phyloP scores from a whole-genome alignment of 768 basidiomycete genomes.

The Cystobasidium tubakii region DNA sequence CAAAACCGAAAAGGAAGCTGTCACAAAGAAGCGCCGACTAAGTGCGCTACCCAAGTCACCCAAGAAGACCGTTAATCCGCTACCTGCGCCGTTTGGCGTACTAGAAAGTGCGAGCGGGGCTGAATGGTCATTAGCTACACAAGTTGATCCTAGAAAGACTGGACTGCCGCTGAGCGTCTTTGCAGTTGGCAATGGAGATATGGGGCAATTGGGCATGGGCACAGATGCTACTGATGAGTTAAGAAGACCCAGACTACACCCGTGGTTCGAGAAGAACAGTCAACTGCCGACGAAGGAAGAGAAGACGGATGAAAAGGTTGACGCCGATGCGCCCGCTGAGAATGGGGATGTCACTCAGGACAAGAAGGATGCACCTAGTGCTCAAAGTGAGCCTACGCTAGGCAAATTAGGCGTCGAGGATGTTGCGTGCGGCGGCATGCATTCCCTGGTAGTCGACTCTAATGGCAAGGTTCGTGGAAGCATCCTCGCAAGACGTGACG shows the following conservation, averaged over 20 bases:
- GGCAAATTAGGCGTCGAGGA: constrained; percentile 64
- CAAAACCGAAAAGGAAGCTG: not conserved
- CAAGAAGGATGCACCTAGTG: not conserved
- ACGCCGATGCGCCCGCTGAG: constrained; percentile 54
- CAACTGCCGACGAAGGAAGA: constrained; percentile 51
- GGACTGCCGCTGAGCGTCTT: constrained; percentile 54
- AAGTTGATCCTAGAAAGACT: constrained; percentile 10
- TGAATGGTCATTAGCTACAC: constrained; percentile 6
- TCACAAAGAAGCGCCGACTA: not conserved
- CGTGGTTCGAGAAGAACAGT: constrained; percentile 62
- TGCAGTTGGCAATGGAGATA: constrained; percentile 83
- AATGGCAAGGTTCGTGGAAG: constrained; percentile 63
- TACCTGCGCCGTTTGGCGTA: constrained; percentile 2
- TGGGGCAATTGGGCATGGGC: constrained; percentile 92
- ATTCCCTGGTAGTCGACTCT: constrained; percentile 81
- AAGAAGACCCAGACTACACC: constrained; percentile 66
- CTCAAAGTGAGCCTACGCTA: constrained; percentile 37
- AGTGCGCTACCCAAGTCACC: constrained; percentile 7
- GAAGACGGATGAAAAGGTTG: constrained; percentile 37
- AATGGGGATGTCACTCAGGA: not conserved
- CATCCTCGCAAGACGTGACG: constrained; percentile 40
- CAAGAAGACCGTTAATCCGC: constrained; percentile 5
- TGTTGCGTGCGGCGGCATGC: constrained; percentile 77
- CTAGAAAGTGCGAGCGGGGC: not conserved
- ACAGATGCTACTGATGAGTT: constrained; percentile 64